phyloP scores from a whole-genome alignment of 345 rosid species.

The Citrus unshiu region DNA sequence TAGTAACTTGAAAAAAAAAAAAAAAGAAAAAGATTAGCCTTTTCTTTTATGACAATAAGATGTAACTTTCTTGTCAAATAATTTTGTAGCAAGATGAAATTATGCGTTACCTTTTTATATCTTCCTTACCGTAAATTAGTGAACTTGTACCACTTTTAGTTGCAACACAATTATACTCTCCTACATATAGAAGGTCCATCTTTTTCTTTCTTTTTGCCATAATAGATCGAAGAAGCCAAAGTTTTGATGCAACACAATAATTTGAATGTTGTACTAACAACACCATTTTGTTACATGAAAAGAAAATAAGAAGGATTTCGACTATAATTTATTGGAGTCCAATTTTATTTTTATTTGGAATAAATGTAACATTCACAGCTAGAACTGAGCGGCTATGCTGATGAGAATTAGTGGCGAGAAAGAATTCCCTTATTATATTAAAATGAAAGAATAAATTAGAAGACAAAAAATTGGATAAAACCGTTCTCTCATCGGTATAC shows the following conservation, averaged over 20 bases:
- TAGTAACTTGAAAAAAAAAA: background rate
- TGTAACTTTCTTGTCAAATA: background rate
- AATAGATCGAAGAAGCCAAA: background rate
- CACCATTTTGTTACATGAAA: background rate
- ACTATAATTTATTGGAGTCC: too few species aligned
- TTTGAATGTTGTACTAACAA: background rate
- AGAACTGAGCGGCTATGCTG: too few species aligned
- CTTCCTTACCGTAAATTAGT: background rate
- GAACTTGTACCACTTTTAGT: background rate
- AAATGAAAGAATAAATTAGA: too few species aligned
- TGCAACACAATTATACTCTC: background rate
- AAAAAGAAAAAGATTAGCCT: background rate
- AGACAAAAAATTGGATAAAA: too few species aligned
- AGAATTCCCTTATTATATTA: too few species aligned
- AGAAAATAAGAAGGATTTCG: too few species aligned
- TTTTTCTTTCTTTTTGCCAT: background rate
- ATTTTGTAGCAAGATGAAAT: background rate
- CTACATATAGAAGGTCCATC: background rate
- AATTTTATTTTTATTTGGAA: too few species aligned
- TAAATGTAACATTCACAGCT: too few species aligned
- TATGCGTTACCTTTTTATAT: background rate
- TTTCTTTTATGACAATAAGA: background rate
- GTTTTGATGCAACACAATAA: background rate
- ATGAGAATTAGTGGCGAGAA: too few species aligned
- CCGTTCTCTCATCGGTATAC: background rate